phyloP scores from a whole-genome alignment of 1,284 basidiomycete species.

The Ganoderma sinense region DNA sequence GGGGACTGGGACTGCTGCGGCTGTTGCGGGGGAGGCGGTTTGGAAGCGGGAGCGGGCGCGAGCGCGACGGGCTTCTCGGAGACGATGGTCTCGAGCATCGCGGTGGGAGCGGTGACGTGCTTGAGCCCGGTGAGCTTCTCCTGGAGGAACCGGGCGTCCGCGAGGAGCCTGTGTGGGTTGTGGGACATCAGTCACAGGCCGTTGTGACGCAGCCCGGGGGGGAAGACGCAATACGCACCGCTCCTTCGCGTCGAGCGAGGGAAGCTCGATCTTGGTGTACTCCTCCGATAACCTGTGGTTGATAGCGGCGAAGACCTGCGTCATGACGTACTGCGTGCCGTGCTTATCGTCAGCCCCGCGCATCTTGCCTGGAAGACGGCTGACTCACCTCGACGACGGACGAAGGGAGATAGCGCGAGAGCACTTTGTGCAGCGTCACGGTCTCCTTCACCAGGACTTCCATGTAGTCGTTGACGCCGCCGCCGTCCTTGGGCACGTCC shows the following conservation, averaged over 20 bases:
- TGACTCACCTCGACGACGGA: conserved; percentile 77
- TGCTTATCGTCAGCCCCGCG: neutral
- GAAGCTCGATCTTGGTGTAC: conserved; percentile 82
- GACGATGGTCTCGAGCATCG: conserved; percentile 84
- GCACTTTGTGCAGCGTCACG: conserved; percentile 94
- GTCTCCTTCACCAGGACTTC: conserved; percentile 95
- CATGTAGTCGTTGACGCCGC: conserved; percentile 84
- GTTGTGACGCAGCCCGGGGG: conserved; percentile 11
- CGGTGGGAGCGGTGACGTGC: conserved; percentile 71
- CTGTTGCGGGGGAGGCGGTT: conserved; percentile 27
- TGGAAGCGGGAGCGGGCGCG: conserved; percentile 34
- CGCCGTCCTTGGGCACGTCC: conserved; percentile 64
- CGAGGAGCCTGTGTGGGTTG: conserved; percentile 63
- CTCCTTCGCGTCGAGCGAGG: conserved; percentile 82
- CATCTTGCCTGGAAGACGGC: conserved; percentile 10
- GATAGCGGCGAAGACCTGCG: conserved; percentile 91
- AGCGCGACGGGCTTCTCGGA: conserved; percentile 65
- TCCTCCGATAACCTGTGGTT: conserved; percentile 89
- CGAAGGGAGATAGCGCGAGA: conserved; percentile 87
- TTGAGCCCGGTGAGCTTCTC: conserved; percentile 76
- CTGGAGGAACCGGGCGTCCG: conserved; percentile 81
- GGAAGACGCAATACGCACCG: conserved; percentile 56
- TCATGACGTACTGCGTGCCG: conserved; percentile 80
- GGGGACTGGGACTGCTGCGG: conserved; percentile 15
- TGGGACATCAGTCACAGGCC: neutral